Evolutionary conservation across 805 yeast species (phyloP).

Genomic region (Wickerhamomyces xylosicus): DNA sequence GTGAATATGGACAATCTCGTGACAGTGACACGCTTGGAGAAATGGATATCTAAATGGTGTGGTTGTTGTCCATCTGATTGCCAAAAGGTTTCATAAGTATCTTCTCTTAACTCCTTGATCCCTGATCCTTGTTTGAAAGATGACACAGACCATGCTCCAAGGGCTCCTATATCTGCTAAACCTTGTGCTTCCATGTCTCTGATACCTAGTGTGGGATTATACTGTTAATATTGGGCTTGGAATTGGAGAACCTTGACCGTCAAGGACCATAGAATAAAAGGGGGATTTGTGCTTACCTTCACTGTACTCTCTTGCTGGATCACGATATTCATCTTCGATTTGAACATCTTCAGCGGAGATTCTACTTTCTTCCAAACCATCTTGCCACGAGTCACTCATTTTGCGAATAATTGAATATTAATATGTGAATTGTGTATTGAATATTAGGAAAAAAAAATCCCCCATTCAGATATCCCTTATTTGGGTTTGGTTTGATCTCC

Average conservation of each 20-base stretch:
- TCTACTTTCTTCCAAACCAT: constrained; percentile 11
- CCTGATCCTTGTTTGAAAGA: constrained; percentile 68
- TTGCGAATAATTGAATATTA: too few species aligned
- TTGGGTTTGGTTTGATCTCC: too few species aligned
- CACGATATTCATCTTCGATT: constrained; percentile 6
- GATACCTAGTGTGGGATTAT: constrained; percentile 26
- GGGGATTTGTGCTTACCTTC: constrained; percentile 7
- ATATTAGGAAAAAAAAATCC: too few species aligned
- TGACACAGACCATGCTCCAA: constrained; percentile 80
- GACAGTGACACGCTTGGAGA: constrained; percentile 65
- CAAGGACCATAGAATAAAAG: too few species aligned
- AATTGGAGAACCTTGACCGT: too few species aligned
- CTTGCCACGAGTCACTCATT: constrained; percentile 24
- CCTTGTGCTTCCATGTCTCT: constrained; percentile 47
- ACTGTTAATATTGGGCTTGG: constrained; percentile 2
- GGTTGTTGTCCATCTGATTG: constrained; percentile 93
- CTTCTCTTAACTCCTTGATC: constrained; percentile 60
- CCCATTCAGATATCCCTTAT: too few species aligned
- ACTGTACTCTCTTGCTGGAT: constrained; percentile 7
- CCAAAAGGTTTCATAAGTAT: constrained; percentile 71
- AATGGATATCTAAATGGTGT: constrained; percentile 69
- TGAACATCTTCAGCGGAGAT: constrained; percentile 1
- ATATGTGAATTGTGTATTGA: too few species aligned
- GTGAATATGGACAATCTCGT: constrained; percentile 62
- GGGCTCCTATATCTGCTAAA: constrained; percentile 63